Percentiles rank a stretch among this genome's conserved stretches.
Conservation (phyloP, 2,329 filamentous ascomycete species). For the Aulographum hederae region DNA sequence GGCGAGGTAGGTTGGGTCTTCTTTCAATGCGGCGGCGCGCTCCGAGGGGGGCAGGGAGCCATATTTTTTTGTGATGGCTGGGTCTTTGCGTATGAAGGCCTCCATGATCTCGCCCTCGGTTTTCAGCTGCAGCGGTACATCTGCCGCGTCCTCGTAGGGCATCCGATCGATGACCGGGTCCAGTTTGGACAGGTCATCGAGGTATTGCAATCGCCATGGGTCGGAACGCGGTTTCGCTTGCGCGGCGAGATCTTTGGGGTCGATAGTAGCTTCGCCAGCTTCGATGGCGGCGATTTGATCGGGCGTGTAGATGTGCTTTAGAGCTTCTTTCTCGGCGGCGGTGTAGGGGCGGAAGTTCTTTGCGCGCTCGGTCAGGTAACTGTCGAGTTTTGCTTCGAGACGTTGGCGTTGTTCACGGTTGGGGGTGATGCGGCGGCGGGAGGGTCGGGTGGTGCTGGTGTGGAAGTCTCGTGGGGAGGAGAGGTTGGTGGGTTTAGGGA, state of each 20-base stretch:
- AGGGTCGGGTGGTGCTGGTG: conserved; percentile 14
- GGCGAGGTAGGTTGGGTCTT: not conserved
- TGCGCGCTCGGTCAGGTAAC: conserved; percentile 1
- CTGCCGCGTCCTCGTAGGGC: too few species aligned
- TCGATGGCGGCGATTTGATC: conserved; percentile 68
- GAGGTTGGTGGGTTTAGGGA: conserved; percentile 11
- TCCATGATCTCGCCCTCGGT: conserved; percentile 11
- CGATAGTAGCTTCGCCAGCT: conserved; percentile 61
- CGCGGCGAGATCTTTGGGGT: conserved; percentile 52
- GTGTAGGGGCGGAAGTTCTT: conserved; percentile 39
- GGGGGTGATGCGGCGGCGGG: not conserved
- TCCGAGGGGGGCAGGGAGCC: not conserved
- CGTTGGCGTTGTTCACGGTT: conserved; percentile 7
- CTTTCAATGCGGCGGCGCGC: not conserved
- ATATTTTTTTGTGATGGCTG: not conserved
- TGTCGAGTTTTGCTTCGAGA: conserved; percentile 20
- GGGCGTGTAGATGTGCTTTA: conserved; percentile 54
- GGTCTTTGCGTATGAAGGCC: not conserved
- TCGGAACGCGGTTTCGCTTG: conserved; percentile 58
- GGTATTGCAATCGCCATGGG: conserved; percentile 52
- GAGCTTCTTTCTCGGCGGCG: conserved; percentile 40
- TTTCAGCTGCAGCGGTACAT: too few species aligned
- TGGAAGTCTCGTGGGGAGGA: conserved; percentile 22
- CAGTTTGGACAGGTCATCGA: conserved; percentile 66
- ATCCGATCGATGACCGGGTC: conserved; percentile 67